Percentiles rank a stretch among this genome's conserved stretches.
phyloP scores from a whole-genome alignment of 352 stramenopile genomes.

The Pythium apleroticum region DNA sequence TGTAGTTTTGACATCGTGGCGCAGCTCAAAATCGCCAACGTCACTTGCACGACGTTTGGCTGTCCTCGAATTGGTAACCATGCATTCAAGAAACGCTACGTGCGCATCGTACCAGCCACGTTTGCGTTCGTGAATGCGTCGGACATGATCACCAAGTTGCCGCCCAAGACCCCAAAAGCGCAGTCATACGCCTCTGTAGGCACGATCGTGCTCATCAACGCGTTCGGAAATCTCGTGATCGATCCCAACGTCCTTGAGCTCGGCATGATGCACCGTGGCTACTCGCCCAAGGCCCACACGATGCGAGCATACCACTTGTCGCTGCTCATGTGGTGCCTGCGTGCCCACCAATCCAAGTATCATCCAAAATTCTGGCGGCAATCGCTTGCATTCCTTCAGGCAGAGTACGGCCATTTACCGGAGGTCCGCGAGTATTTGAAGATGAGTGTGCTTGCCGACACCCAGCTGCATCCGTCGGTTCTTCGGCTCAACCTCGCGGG shows the following conservation, averaged over 20 bases:
- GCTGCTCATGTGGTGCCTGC: conserved; percentile 44
- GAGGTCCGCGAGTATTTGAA: conserved; percentile 36
- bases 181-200: conserved; percentile 42
- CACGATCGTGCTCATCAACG: conserved; percentile 37
- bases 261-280: conserved; percentile 35
- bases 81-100: conserved; percentile 42
- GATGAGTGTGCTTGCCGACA: not conserved
- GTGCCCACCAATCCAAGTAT: conserved; percentile 33
- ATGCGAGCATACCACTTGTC: conserved; percentile 44
- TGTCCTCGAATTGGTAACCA: conserved; percentile 42
- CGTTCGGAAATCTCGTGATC: conserved; percentile 47
- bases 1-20: conserved; percentile 42
- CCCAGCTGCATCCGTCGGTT: not conserved
- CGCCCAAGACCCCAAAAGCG: conserved; percentile 39
- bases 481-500: not conserved
- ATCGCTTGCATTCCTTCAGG: conserved; percentile 30
- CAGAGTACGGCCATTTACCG: conserved; percentile 27
- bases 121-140: conserved; percentile 46
- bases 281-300: conserved; percentile 39
- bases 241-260: conserved; percentile 43
- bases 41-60: conserved; percentile 44
- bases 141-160: conserved; percentile 44
- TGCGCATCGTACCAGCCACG: conserved; percentile 31
- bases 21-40: conserved; percentile 31
- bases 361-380: conserved; percentile 38